These are phyloP conservation scores for Arctium lappa DNA, from an alignment of 129 eudicot genomes.

Conservation along the genomic window DNA sequence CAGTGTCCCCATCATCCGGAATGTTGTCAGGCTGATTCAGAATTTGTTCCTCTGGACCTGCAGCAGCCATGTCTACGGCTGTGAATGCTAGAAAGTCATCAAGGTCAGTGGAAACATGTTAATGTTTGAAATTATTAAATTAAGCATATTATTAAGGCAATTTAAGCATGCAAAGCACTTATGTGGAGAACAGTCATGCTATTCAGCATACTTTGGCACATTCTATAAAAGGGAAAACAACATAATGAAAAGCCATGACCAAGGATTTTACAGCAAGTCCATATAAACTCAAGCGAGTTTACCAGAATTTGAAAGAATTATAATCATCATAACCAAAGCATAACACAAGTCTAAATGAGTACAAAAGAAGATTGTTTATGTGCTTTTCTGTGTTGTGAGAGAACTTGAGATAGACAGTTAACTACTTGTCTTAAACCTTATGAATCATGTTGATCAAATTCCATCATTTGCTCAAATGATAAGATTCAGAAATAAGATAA, in stretches of 20 bases:
- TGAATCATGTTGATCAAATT: background rate
- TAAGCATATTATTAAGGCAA: background rate
- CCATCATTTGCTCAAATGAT: background rate
- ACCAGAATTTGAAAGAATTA: background rate
- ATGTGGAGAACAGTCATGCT: background rate
- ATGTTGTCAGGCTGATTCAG: slow-evolving; percentile 61
- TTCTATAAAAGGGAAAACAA: background rate
- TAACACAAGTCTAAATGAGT: background rate
- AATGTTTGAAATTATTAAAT: background rate
- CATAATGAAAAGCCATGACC: background rate
- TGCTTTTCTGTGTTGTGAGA: background rate
- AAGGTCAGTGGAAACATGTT: slow-evolving; percentile 11
- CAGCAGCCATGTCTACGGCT: slow-evolving; percentile 67
- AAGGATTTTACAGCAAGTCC: background rate
- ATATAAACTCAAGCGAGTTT: background rate
- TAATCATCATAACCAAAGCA: slow-evolving; percentile 5
- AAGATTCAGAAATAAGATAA: background rate
- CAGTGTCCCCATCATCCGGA: slow-evolving; percentile 64
- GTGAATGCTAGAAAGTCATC: slow-evolving; percentile 34
- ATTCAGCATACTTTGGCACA: background rate
- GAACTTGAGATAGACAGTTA: background rate
- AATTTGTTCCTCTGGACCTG: slow-evolving; percentile 75
- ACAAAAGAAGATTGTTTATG: background rate
- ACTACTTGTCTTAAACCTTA: background rate
- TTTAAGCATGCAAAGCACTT: background rate